phyloP scores from a whole-genome alignment of 805 yeast genomes.

The Scheffersomyces amazonensis region DNA sequence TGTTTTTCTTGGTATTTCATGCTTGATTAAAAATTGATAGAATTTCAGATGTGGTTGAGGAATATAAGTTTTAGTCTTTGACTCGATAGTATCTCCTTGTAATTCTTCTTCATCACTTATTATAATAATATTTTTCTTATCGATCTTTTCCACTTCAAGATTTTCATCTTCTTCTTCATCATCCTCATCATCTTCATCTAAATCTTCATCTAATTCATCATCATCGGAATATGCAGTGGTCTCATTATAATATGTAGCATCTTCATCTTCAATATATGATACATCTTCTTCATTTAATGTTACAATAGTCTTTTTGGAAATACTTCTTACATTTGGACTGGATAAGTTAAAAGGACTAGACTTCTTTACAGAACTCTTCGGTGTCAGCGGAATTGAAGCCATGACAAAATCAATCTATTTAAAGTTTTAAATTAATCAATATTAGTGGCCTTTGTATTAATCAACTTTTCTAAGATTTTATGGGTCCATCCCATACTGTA shows the following conservation, averaged over 20 bases:
- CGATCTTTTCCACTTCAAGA: conserved; percentile 5
- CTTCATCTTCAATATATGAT: conserved; percentile 37
- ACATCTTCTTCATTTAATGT: conserved; percentile 8
- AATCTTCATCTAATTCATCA: conserved; percentile 14
- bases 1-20: conserved; percentile 85
- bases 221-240: conserved; percentile 16
- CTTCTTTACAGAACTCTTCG: conserved; percentile 4
- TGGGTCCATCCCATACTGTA: no score
- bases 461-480: no score
- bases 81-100: conserved; percentile 3
- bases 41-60: conserved; percentile 2
- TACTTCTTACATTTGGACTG: conserved; percentile 9
- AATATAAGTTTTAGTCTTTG: no score
- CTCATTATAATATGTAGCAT: conserved; percentile 29
- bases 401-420: no score
- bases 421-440: no score
- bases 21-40: conserved; percentile 55
- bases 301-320: background rate
- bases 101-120: conserved; percentile 7
- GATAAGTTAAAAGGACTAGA: background rate
- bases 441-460: no score
- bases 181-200: conserved; percentile 13
- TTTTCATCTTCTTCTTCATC: conserved; percentile 11
- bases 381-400: conserved; percentile 6
- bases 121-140: conserved; percentile 5